Conservation (phyloP, 2,329 filamentous ascomycete species). For the Bipolaris oryzae region DNA sequence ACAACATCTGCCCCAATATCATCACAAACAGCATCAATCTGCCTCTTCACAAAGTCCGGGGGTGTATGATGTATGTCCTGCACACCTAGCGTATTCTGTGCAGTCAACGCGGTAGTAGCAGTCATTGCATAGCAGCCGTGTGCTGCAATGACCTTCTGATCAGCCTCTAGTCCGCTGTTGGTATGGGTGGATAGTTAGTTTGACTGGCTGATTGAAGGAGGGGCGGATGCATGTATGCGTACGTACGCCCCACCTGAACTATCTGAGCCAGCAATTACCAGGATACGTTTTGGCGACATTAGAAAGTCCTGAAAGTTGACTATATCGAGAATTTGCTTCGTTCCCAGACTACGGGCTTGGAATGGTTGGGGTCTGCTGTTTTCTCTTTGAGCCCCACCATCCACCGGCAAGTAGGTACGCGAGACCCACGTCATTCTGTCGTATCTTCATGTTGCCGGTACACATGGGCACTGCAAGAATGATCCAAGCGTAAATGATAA, state of each 20-base stretch:
- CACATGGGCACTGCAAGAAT: not conserved
- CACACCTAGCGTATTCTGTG: constrained; percentile 89
- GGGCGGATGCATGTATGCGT: constrained; percentile 46
- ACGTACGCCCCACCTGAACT: constrained; percentile 89
- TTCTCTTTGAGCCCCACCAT: constrained; percentile 31
- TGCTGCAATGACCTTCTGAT: constrained; percentile 91
- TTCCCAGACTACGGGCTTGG: constrained; percentile 5
- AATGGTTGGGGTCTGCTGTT: constrained; percentile 1
- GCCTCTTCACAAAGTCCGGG: constrained; percentile 76
- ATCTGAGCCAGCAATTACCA: constrained; percentile 88
- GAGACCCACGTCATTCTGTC: constrained; percentile 31
- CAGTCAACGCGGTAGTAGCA: constrained; percentile 92
- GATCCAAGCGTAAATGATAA: not conserved
- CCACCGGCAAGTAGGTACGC: constrained; percentile 29
- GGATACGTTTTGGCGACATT: constrained; percentile 60
- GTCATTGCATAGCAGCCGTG: constrained; percentile 97
- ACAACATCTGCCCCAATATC: constrained; percentile 90
- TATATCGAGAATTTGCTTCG: not conserved
- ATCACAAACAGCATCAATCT: constrained; percentile 81
- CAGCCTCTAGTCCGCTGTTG: constrained; percentile 80
- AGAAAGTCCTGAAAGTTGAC: not conserved
- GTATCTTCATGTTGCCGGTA: constrained; percentile 5
- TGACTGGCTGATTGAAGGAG: constrained; percentile 16
- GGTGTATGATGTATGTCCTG: constrained; percentile 80
- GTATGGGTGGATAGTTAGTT: constrained; percentile 49